Evolutionary conservation across 768 basidiomycete genomes (phyloP).

Genomic region (Suillus variegatus): DNA sequence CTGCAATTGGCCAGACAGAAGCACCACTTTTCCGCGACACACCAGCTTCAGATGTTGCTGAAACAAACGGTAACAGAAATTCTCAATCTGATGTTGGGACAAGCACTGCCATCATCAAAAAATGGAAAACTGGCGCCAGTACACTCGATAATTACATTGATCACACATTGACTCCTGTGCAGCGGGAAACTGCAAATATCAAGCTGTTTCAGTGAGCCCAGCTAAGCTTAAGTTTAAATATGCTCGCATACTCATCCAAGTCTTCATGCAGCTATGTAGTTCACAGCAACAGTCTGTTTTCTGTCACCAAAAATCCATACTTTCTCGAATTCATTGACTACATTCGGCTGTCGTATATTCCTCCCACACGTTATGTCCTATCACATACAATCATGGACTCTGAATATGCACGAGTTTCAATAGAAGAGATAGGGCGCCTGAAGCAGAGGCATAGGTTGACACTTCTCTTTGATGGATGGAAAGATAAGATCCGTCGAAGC

Average conservation of each 20-base stretch:
- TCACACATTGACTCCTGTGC: not conserved
- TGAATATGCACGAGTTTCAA: slow-evolving; percentile 9
- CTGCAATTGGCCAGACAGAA: not conserved
- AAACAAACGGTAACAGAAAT: too few relatives aligned
- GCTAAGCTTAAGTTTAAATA: not conserved
- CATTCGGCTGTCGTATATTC: slow-evolving; percentile 21
- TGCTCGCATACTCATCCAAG: not conserved
- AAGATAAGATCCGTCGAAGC: too few relatives aligned
- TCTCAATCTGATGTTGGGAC: too few relatives aligned
- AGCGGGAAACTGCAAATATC: not conserved
- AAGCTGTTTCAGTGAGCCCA: not conserved
- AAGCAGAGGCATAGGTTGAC: not conserved
- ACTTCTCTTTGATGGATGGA: too few relatives aligned
- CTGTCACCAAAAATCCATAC: not conserved
- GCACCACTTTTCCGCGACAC: too few relatives aligned
- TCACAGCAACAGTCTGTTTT: not conserved
- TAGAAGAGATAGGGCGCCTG: slow-evolving; percentile 16
- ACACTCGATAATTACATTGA: too few relatives aligned
- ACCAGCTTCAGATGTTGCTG: too few relatives aligned
- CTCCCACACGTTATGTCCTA: slow-evolving; percentile 23
- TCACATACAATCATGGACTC: slow-evolving; percentile 17
- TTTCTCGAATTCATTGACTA: not conserved
- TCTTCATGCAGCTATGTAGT: not conserved
- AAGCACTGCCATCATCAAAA: too few relatives aligned
- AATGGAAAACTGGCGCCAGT: too few relatives aligned